Evolutionary conservation across 2,329 filamentous ascomycete genomes (phyloP).

Genomic region (Fusarium veterinarium): DNA sequence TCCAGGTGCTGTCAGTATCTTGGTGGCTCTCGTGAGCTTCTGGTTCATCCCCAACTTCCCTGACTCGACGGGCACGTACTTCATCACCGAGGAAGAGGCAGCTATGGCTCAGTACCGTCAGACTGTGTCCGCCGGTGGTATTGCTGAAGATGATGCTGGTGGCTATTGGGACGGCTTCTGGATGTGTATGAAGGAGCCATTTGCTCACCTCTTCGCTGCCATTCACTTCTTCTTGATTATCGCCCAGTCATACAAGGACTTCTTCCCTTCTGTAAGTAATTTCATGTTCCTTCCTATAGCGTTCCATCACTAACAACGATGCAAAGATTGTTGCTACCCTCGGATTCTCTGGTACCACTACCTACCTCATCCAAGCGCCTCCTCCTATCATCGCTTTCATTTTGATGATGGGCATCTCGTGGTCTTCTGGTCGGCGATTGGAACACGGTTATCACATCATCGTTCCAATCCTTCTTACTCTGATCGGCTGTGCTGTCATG

Average conservation of each 20-base stretch:
- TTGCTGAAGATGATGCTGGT: conserved; percentile 52
- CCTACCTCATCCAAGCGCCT: conserved; percentile 56
- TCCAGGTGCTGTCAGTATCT: conserved; percentile 47
- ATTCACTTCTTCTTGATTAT: conserved; percentile 59
- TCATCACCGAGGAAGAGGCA: conserved; percentile 53
- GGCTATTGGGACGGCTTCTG: conserved; percentile 53
- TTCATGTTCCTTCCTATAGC: too few relatives aligned
- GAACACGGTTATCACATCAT: conserved; percentile 57
- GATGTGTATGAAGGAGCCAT: conserved; percentile 49
- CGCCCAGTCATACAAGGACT: conserved; percentile 55
- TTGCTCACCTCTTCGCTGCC: conserved; percentile 52
- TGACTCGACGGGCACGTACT: conserved; percentile 46
- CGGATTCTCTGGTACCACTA: conserved; percentile 44
- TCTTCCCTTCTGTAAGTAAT: conserved; percentile 53
- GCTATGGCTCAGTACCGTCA: conserved; percentile 54
- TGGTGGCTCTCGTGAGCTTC: conserved; percentile 47
- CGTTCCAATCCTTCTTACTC: conserved; percentile 50
- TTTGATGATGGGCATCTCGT: conserved; percentile 51
- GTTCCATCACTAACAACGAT: not conserved
- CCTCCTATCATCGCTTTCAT: conserved; percentile 57
- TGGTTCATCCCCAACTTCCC: conserved; percentile 54
- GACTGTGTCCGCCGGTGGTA: conserved; percentile 50
- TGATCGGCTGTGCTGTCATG: conserved; percentile 55
- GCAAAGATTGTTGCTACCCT: conserved; percentile 47
- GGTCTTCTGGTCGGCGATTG: conserved; percentile 52